phyloP scores from a whole-genome alignment of 2,329 filamentous ascomycete species.

The Xylariaceae sp. region DNA sequence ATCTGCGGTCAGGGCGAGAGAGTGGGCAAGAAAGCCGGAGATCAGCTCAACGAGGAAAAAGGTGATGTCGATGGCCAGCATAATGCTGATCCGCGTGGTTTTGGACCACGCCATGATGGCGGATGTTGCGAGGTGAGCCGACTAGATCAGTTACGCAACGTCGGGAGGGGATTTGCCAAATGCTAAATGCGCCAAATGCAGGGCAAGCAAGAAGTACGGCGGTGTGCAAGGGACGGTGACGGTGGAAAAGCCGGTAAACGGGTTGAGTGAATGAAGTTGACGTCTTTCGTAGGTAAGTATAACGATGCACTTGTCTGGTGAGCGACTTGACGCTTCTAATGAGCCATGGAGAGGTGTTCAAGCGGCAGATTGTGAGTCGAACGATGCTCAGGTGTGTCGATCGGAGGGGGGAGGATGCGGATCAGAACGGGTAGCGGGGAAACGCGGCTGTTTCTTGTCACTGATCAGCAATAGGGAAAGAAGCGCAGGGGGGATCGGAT shows the following conservation, averaged over 20 bases:
- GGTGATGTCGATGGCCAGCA: constrained; percentile 80
- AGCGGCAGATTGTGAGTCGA: not conserved
- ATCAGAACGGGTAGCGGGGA: not conserved
- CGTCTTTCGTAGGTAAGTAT: too few species aligned
- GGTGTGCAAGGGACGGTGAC: not conserved
- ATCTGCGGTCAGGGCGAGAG: constrained; percentile 89
- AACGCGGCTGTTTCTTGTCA: not conserved
- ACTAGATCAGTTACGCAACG: not conserved
- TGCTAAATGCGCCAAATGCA: not conserved
- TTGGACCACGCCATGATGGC: constrained; percentile 79
- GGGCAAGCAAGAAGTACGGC: not conserved
- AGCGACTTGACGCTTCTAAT: not conserved
- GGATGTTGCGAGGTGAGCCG: constrained; percentile 5
- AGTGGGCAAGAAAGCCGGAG: constrained; percentile 80
- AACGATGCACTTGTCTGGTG: not conserved
- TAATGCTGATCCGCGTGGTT: constrained; percentile 82
- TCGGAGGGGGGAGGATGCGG: not conserved
- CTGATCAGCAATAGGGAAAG: not conserved
- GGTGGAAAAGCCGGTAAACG: not conserved
- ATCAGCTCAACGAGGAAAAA: constrained; percentile 91
- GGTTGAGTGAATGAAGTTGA: too few species aligned
- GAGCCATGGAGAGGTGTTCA: not conserved
- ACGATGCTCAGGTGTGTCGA: not conserved
- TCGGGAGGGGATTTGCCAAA: not conserved
- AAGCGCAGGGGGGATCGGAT: not conserved